These are phyloP conservation scores for Botrytis pseudocinerea DNA, from an alignment of 2,329 filamentous ascomycete species.

Conservation along the genomic window DNA sequence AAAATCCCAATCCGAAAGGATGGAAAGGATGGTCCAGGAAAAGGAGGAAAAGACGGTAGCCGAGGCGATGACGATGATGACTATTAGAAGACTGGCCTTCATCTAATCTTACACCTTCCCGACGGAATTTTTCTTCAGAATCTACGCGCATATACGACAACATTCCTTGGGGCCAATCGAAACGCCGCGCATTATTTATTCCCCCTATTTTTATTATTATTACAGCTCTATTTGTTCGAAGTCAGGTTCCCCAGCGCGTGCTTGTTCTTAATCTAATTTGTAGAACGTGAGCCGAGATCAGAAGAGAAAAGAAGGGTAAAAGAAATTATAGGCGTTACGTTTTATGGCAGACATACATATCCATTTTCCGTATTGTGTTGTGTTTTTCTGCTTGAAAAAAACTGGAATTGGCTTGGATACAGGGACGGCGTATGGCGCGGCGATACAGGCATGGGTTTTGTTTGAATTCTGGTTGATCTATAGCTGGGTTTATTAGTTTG, in stretches of 20 bases:
- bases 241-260: background rate
- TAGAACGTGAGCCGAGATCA: background rate
- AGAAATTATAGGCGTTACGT: constrained; percentile 1
- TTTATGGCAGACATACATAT: background rate
- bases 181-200: background rate
- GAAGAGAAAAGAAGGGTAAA: background rate
- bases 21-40: constrained; percentile 68
- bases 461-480: background rate
- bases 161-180: background rate
- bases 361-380: background rate
- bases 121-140: background rate
- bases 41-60: constrained; percentile 36
- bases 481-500: background rate
- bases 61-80: constrained; percentile 35
- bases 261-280: background rate
- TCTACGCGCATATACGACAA: background rate
- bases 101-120: background rate
- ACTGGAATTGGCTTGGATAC: background rate
- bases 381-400: constrained; percentile 1
- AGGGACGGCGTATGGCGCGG: constrained; percentile 10
- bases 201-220: background rate
- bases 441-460: background rate
- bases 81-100: constrained; percentile 1
- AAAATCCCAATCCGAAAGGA: constrained; percentile 89
- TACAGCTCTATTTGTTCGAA: background rate